Evolutionary conservation across 208 protist species (phyloP), one percentile per base, ranked within the genome.

Genomic region (Herpetomonas muscarum): DNA sequence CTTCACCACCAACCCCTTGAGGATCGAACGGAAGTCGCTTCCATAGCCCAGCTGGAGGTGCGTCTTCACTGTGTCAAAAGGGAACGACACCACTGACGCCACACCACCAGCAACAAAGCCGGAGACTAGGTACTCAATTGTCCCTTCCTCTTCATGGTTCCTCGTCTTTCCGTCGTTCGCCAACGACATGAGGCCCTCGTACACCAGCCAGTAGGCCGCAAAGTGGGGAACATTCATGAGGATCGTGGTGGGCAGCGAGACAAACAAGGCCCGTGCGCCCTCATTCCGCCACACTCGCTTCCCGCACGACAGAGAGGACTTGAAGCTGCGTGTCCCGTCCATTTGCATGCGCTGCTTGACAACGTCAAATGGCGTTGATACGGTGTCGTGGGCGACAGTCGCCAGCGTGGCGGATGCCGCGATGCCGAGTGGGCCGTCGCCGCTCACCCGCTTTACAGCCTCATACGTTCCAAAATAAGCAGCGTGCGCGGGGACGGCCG

Each of bases 341-440:
- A 98, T 87, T 57, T 97, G 90, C 89, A 97, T 93, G 4, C 90
- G 81, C 68, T 98, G 95, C 70, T 98, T 98, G 9, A 98, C 68
- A 7, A 96, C 92, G 61, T 98, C 95, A 61, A 97, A 96, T 4
- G 95, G 95, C 7, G 86, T 96, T 28, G 90, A 87, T 22, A 97
- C 85, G 19, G 70, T 68, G 65, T 98, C 95, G 69, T 98, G 95
- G 2, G 85, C 76, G 6, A 87, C 52, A 4, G 90, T 93, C 17
- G 92, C 91, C 22, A 61, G 68, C 32, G 71, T 68, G 6, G 84
- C 87, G 26, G 84, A 59, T 3, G 69, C 36, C 0, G 69, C 74
- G 41, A 90, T 88, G 13, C 53, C 53, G 12, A 77, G 5, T 37
- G 63, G 64, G 30, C 83, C 31, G 12, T 73, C 76, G 0, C 76